Conservation (phyloP, 441 rosid species). For the Erodium chrysanthum region DNA sequence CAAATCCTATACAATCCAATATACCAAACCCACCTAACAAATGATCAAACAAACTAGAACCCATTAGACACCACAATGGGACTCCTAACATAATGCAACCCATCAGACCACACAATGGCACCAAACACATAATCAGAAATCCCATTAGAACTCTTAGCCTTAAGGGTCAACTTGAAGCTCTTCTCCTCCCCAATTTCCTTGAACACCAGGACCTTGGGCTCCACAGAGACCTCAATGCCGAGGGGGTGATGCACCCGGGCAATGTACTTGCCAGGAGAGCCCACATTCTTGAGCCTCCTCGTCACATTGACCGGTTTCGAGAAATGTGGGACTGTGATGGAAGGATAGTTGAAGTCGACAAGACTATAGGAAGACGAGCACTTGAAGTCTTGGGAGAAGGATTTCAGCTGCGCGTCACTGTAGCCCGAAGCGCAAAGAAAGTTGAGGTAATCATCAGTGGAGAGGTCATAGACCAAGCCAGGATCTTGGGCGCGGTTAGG, state of each 20-base stretch:
- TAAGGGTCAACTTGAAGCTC: slow-evolving; percentile 31
- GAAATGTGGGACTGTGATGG: slow-evolving; percentile 38
- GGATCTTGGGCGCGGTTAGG: slow-evolving; percentile 62
- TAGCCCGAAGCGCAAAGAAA: slow-evolving; percentile 56
- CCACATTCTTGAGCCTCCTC: slow-evolving; percentile 39
- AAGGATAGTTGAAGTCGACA: slow-evolving; percentile 46
- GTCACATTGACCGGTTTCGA: slow-evolving; percentile 23
- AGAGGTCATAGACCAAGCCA: slow-evolving; percentile 47
- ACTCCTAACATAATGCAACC: slow-evolving; percentile 37
- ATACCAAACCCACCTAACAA: too few relatives aligned
- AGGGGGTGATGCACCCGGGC: slow-evolving; percentile 28
- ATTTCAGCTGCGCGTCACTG: slow-evolving; percentile 24
- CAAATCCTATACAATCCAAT: too few relatives aligned
- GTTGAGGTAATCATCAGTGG: slow-evolving; percentile 36
- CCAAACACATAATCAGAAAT: slow-evolving; percentile 27
- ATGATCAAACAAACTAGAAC: too few relatives aligned
- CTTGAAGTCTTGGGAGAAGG: slow-evolving; percentile 18
- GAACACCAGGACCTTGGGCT: slow-evolving; percentile 29
- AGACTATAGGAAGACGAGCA: slow-evolving; percentile 23
- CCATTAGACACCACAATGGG: slow-evolving; percentile 27
- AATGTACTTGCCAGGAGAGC: slow-evolving; percentile 29
- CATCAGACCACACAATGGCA: slow-evolving; percentile 33
- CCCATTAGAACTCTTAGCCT: slow-evolving; percentile 15
- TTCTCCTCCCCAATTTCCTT: slow-evolving; percentile 34
- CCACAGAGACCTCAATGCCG: slow-evolving; percentile 34